phyloP scores from a whole-genome alignment of 192 early-diverging fungal genomes.

The Chytriomyces confervae region DNA sequence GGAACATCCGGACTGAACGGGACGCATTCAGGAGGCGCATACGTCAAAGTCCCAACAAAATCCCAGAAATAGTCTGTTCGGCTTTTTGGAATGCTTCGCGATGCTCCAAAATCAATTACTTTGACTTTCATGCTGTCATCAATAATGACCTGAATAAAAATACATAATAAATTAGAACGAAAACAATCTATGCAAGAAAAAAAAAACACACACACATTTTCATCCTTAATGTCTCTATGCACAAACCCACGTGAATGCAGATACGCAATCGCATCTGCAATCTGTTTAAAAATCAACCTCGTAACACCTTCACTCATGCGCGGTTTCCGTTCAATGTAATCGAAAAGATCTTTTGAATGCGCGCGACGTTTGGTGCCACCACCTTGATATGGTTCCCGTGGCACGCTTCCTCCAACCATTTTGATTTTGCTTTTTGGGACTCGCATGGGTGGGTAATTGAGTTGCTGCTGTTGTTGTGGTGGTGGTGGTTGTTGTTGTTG shows the following conservation, averaged over 20 bases:
- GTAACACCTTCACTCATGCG: slow-evolving; percentile 57
- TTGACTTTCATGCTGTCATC: slow-evolving; percentile 60
- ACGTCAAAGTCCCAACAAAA: slow-evolving; percentile 78
- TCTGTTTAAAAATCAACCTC: slow-evolving; percentile 57
- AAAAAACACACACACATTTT: slow-evolving; percentile 73
- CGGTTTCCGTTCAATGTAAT: slow-evolving; percentile 50
- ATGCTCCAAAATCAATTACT: slow-evolving; percentile 84
- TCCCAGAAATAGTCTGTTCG: slow-evolving; percentile 65
- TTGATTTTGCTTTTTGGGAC: neutral
- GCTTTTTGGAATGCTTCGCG: slow-evolving; percentile 62
- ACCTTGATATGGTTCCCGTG: neutral
- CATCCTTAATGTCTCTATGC: slow-evolving; percentile 89
- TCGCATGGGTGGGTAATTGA: neutral
- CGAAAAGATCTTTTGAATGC: slow-evolving; percentile 49
- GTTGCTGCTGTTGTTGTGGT: neutral
- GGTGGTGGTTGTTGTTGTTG: too few species aligned
- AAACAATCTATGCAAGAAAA: slow-evolving; percentile 56
- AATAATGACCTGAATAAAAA: slow-evolving; percentile 51
- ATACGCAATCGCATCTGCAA: slow-evolving; percentile 48
- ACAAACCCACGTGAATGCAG: slow-evolving; percentile 49
- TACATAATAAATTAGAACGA: slow-evolving; percentile 1
- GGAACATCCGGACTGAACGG: slow-evolving; percentile 68
- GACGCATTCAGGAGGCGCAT: slow-evolving; percentile 80
- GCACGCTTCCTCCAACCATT: neutral
- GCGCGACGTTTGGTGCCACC: neutral